Evolutionary conservation across 2,329 filamentous ascomycete species (phyloP).

Genomic region (Colletotrichum truncatum): DNA sequence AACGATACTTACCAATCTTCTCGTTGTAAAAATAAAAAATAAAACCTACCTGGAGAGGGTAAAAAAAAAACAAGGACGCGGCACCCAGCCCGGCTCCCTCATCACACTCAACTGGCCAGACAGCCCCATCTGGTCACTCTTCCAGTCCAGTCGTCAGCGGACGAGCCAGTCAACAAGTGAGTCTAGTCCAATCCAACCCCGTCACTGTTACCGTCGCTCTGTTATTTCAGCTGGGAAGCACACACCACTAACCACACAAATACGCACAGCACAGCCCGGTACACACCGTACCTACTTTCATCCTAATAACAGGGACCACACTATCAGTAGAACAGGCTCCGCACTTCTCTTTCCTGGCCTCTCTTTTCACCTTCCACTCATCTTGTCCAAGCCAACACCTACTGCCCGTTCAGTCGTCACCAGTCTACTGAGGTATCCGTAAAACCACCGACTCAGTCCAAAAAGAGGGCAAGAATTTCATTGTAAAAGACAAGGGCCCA

Average conservation of each 20-base stretch:
- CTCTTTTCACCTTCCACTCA: neutral
- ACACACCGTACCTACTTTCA: neutral
- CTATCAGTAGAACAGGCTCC: constrained; percentile 16
- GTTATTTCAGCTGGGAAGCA: constrained; percentile 14
- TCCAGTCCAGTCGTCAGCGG: constrained; percentile 7
- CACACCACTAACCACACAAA: neutral
- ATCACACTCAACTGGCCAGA: constrained; percentile 11
- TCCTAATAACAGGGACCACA: constrained; percentile 1
- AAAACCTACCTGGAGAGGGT: neutral
- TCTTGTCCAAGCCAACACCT: constrained; percentile 1
- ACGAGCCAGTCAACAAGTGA: constrained; percentile 4
- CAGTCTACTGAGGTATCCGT: no score
- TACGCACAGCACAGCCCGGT: constrained; percentile 1
- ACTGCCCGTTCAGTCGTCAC: neutral
- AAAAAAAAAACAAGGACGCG: constrained; percentile 23
- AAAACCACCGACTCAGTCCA: neutral
- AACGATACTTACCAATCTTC: constrained; percentile 24
- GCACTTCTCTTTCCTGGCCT: neutral
- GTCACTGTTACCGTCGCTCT: constrained; percentile 8
- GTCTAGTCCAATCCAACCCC: neutral
- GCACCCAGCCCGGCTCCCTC: constrained; percentile 23
- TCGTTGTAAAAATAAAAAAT: neutral
- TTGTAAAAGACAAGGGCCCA: neutral
- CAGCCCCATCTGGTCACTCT: constrained; percentile 15
- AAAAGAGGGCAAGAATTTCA: neutral